Evolutionary conservation across 768 basidiomycete species (phyloP).

Genomic region (Calocera viscosa): DNA sequence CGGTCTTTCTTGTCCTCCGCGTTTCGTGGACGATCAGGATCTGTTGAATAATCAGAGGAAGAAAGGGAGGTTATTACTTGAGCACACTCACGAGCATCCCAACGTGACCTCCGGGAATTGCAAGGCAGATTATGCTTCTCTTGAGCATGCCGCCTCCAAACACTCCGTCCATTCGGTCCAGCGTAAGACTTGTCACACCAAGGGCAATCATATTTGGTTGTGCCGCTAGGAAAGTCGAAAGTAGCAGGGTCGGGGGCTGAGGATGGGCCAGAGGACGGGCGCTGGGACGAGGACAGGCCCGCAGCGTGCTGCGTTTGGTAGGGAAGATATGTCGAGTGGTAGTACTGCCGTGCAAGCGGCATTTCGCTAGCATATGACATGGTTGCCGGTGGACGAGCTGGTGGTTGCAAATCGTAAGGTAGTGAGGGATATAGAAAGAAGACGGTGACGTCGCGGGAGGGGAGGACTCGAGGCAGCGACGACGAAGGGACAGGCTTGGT

Average conservation of each 20-base stretch:
- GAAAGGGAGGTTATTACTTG: background rate
- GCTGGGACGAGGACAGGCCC: background rate
- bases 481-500: background rate
- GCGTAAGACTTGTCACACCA: background rate
- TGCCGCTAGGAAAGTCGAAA: slow-evolving; percentile 1
- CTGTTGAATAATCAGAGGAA: background rate
- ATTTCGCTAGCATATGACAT: background rate
- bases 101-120: background rate
- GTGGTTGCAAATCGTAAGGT: background rate
- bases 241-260: slow-evolving; percentile 1
- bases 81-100: background rate
- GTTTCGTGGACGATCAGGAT: background rate
- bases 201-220: background rate
- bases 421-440: background rate
- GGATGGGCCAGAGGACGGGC: background rate
- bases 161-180: background rate
- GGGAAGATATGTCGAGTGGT: background rate
- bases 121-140: slow-evolving; percentile 4
- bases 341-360: background rate
- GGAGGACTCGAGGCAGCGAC: background rate
- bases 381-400: background rate
- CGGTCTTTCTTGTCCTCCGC: slow-evolving; percentile 2
- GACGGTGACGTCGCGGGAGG: background rate
- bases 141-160: slow-evolving; percentile 4
- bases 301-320: background rate